phyloP scores from a whole-genome alignment of 495 filamentous ascomycete genomes.

The Xylaria cubensis region DNA sequence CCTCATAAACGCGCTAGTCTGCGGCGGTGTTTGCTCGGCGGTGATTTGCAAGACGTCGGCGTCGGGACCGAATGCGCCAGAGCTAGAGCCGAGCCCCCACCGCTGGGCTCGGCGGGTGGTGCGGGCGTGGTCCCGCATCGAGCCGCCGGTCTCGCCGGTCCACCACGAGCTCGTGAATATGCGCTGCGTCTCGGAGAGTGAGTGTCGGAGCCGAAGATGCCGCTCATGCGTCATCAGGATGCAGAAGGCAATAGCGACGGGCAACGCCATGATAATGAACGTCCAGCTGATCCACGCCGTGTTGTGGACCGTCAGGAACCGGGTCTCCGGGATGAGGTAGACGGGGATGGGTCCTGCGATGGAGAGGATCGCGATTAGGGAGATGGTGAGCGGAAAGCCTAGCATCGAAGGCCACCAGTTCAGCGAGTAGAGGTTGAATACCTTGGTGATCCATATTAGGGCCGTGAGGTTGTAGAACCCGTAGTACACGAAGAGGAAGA shows the following conservation, averaged over 20 bases:
- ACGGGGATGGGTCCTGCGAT: slow-evolving; percentile 62
- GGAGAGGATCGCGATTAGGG: slow-evolving; percentile 60
- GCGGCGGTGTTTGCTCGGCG: slow-evolving; percentile 33
- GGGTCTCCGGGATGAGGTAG: slow-evolving; percentile 57
- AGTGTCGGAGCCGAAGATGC: slow-evolving; percentile 60
- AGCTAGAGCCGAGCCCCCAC: slow-evolving; percentile 33
- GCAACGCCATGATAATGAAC: slow-evolving; percentile 69
- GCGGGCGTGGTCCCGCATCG: slow-evolving; percentile 37
- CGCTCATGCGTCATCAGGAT: slow-evolving; percentile 66
- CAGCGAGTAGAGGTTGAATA: slow-evolving; percentile 71
- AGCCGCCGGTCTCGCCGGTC: slow-evolving; percentile 55
- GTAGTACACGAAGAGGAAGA: slow-evolving; percentile 70
- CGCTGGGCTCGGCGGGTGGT: slow-evolving; percentile 39
- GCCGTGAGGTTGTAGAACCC: slow-evolving; percentile 68
- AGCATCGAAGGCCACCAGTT: slow-evolving; percentile 69
- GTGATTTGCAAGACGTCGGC: slow-evolving; percentile 36
- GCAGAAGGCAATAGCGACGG: slow-evolving; percentile 63
- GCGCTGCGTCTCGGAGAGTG: slow-evolving; percentile 66
- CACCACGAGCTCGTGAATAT: slow-evolving; percentile 68
- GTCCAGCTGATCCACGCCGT: slow-evolving; percentile 69
- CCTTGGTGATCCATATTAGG: slow-evolving; percentile 70
- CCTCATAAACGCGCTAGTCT: slow-evolving; percentile 40
- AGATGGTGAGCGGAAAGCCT: slow-evolving; percentile 64
- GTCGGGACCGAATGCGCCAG: slow-evolving; percentile 39
- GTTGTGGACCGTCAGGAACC: slow-evolving; percentile 60